A percentile compares a stretch with the other conserved stretches of the same genome.
Evolutionary conservation across 352 stramenopile genomes (phyloP).

Genomic region (Phytophthora citrophthora): DNA sequence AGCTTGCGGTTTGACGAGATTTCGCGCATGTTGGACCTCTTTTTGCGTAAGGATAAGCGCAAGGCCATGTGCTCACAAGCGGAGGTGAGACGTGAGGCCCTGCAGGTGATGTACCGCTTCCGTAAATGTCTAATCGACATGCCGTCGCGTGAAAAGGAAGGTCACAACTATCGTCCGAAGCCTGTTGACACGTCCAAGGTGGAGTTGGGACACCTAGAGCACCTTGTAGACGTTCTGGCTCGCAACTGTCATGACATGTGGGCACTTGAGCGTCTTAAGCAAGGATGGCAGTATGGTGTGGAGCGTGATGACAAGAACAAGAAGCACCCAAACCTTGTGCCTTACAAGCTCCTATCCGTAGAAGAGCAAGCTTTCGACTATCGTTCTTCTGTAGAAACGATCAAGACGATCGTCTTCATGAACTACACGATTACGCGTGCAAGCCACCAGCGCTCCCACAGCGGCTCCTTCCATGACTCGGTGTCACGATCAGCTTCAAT

Average conservation of each 20-base stretch:
- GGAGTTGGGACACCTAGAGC: conserved; percentile 75
- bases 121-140: conserved; percentile 89
- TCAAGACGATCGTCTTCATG: conserved; percentile 91
- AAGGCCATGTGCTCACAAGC: conserved; percentile 70
- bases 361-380: conserved; percentile 88
- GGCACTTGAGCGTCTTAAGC: conserved; percentile 83
- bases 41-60: conserved; percentile 80
- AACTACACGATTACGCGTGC: conserved; percentile 81
- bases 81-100: conserved; percentile 75
- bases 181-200: conserved; percentile 80
- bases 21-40: conserved; percentile 85
- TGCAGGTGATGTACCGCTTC: conserved; percentile 91
- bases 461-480: conserved; percentile 69
- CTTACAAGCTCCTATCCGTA: conserved; percentile 79
- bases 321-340: conserved; percentile 82
- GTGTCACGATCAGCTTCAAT: conserved; percentile 72
- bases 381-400: conserved; percentile 86
- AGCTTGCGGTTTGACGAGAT: conserved; percentile 88
- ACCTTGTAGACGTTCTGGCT: conserved; percentile 77
- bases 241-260: conserved; percentile 91
- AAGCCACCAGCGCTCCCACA: conserved; percentile 42
- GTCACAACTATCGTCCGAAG: conserved; percentile 88
- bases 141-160: conserved; percentile 88
- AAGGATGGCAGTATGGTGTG: conserved; percentile 80
- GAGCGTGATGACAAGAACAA: conserved; percentile 79